These are phyloP conservation scores for Lecanoromycetidae sp. DNA, from an alignment of 2,329 filamentous ascomycete genomes.

Conservation along the genomic window DNA sequence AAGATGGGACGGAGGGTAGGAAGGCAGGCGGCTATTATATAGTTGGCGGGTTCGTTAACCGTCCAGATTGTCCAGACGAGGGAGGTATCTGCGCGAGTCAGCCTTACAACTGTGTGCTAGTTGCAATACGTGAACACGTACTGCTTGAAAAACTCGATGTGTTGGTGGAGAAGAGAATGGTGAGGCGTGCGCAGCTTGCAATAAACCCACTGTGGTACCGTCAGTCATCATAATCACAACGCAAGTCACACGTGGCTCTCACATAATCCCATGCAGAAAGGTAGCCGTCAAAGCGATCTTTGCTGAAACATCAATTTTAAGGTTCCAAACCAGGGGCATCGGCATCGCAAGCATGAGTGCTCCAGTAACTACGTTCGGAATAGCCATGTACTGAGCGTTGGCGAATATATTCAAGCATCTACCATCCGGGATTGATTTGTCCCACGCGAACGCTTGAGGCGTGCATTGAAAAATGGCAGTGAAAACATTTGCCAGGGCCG, in stretches of 20 bases:
- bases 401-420: conserved; percentile 12
- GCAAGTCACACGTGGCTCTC: neutral
- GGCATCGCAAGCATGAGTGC: conserved; percentile 15
- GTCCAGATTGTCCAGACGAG: conserved; percentile 17
- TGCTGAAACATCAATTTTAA: conserved; percentile 8
- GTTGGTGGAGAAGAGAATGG: conserved; percentile 6
- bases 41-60: conserved; percentile 19
- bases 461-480: conserved; percentile 17
- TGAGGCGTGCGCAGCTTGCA: conserved; percentile 13
- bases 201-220: conserved; percentile 6
- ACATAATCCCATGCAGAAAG: conserved; percentile 16
- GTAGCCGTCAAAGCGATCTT: conserved; percentile 15
- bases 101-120: neutral
- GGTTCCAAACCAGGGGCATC: conserved; percentile 12
- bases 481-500: conserved; percentile 48
- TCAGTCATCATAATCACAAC: neutral
- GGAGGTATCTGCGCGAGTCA: neutral
- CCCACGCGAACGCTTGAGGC: conserved; percentile 16
- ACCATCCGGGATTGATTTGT: conserved; percentile 9
- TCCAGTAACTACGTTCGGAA: conserved; percentile 15
- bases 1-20: conserved; percentile 22
- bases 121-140: neutral
- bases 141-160: neutral
- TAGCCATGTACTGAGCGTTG: conserved; percentile 13
- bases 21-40: conserved; percentile 20